A percentile compares a stretch with the other conserved stretches of the same genome.
phyloP scores from a whole-genome alignment of 1,284 basidiomycete species.

The Ustilago curta region DNA sequence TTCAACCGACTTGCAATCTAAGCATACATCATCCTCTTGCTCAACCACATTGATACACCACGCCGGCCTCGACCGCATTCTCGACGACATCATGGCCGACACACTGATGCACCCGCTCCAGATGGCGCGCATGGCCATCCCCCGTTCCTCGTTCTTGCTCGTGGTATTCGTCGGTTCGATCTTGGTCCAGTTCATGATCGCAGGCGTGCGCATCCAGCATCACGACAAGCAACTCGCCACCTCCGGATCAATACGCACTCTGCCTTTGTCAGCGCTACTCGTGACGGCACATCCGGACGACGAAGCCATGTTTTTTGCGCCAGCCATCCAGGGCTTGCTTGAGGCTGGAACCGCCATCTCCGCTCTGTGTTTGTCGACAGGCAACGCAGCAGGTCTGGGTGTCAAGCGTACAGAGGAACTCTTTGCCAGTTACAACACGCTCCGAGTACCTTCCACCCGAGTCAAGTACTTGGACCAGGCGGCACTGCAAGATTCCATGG shows the following conservation, averaged over 20 bases:
- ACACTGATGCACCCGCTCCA: conserved; percentile 13
- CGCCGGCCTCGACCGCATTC: too few species aligned
- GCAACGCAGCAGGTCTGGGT: conserved; percentile 87
- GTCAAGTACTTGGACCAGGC: conserved; percentile 79
- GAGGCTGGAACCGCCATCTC: conserved; percentile 67
- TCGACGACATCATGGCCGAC: conserved; percentile 21
- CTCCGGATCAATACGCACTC: conserved; percentile 6
- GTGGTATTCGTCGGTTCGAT: conserved; percentile 32
- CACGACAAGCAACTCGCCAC: conserved; percentile 11
- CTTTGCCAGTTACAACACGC: conserved; percentile 69
- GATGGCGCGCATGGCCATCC: conserved; percentile 40
- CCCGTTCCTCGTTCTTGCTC: conserved; percentile 42
- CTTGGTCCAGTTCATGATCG: conserved; percentile 38
- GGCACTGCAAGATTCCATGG: conserved; percentile 83
- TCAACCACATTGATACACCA: background rate
- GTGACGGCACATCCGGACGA: conserved; percentile 91
- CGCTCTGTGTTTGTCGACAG: conserved; percentile 72
- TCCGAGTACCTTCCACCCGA: conserved; percentile 76
- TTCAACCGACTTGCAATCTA: background rate
- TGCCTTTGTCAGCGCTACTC: conserved; percentile 71
- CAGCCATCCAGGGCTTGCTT: conserved; percentile 77
- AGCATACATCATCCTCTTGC: background rate
- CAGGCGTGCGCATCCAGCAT: conserved; percentile 25
- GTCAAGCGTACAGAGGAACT: conserved; percentile 77
- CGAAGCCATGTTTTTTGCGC: conserved; percentile 91